Evolutionary conservation across 768 basidiomycete species (phyloP), one percentile per base, ranked within the genome.

Genomic region (Boletus reticuloceps): DNA sequence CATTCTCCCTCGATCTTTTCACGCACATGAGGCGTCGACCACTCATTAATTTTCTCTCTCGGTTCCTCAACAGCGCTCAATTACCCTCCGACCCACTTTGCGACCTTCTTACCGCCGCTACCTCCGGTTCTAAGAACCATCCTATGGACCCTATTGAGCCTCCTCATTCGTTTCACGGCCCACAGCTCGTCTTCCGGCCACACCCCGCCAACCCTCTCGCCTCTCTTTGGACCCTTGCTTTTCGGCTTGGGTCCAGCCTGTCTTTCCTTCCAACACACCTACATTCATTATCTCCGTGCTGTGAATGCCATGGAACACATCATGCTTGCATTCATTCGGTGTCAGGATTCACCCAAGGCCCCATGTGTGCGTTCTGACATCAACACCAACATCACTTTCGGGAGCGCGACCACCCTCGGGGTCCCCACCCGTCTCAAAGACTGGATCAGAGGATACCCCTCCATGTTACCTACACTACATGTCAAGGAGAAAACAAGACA

Each of bases 251-350:
- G 81, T 11, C 69, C 77, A 10, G 72, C 78, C 2, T 76, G 76
- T 53, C 72, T 77, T 47, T 69, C 79, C 19, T 82, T 86, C 72
- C 75, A 80, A 52, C 75, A 75, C 51, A 80, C 82, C 9, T 91
- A 90, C 66, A 65, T 76, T 20, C 77, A 79, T 59, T 98, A 93
- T 68, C 82, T 96, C 32, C 86, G 89, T 43, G 80, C 91, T 16
- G 86, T 88, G 5, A 84, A 86, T 36, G 96, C 95, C 2, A 90
- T 89, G 63, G 96, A 99, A 67, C 96, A 99, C 61, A 77, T 99
- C 47, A 75, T 98, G n/a, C 81, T 98, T 13, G 82, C 91, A 0
- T 96, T 88, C 69, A 87, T 98, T 54, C 84, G 95, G 31, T 89
- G 85, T 77, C 86, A 92, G 62, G 84, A 88, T 54, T 76, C 81